A percentile compares a stretch with the other conserved stretches of the same genome.
Evolutionary conservation across 768 basidiomycete species (phyloP).

Genomic region (Phlegmacium glaucopus): DNA sequence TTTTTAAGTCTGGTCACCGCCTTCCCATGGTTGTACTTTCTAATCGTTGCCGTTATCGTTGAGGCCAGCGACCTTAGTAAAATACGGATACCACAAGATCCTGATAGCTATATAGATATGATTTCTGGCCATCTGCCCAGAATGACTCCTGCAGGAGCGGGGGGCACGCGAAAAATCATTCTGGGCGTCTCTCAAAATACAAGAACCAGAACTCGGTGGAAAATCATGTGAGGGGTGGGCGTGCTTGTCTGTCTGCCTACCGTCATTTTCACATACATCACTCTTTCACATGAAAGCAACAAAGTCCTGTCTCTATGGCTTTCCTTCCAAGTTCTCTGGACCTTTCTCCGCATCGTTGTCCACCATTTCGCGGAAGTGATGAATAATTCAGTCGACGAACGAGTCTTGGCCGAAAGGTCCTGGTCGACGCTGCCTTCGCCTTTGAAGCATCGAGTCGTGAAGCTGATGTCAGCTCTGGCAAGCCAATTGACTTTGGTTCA

Average conservation of each 20-base stretch:
- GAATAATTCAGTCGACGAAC: conserved; percentile 2
- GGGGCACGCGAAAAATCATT: conserved; percentile 17
- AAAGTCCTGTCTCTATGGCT: conserved; percentile 17
- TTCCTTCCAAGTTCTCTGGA: conserved; percentile 22
- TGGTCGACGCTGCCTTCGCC: conserved; percentile 5
- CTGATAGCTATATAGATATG: conserved; percentile 13
- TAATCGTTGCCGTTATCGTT: conserved; percentile 7
- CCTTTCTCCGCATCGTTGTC: conserved; percentile 17
- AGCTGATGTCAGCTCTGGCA: conserved; percentile 12
- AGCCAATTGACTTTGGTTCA: conserved; percentile 12
- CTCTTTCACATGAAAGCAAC: conserved; percentile 10
- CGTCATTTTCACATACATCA: conserved; percentile 17
- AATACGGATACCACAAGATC: conserved; percentile 1
- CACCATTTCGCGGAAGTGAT: conserved; percentile 14
- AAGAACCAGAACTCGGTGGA: conserved; percentile 13
- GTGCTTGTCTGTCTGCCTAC: conserved; percentile 16
- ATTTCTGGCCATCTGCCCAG: conserved; percentile 18
- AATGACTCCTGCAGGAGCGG: conserved; percentile 9
- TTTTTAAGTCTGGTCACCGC: conserved; percentile 9
- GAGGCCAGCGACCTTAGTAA: conserved; percentile 7
- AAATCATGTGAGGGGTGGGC: conserved; percentile 19
- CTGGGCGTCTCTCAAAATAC: conserved; percentile 18
- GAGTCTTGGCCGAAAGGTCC: conserved; percentile 5
- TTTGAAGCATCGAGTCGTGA: conserved; percentile 16
- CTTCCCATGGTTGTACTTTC: conserved; percentile 20